Percentiles rank a stretch among this genome's conserved stretches.
phyloP scores from a whole-genome alignment of 345 rosid species.

The Erucastrum elatum region DNA sequence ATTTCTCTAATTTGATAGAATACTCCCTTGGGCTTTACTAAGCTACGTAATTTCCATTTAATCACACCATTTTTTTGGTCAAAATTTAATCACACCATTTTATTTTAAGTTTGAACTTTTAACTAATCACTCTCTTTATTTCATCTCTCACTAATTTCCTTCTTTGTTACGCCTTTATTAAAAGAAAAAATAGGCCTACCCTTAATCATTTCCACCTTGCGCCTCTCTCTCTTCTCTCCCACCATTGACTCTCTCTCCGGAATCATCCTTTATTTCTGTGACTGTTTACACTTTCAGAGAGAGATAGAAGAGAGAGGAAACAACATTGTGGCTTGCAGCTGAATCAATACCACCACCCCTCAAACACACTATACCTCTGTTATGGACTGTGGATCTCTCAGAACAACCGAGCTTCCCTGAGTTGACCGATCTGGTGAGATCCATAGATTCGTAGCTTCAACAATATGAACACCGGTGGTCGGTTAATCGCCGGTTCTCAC shows the following conservation, averaged over 20 bases:
- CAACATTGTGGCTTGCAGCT: too few species aligned
- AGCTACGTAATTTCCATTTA: background rate
- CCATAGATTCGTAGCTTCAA: slow-evolving; percentile 16
- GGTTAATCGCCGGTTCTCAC: slow-evolving; percentile 97
- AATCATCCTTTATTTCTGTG: slow-evolving; percentile 39
- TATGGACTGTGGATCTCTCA: slow-evolving; percentile 47
- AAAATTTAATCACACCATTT: slow-evolving; percentile 25
- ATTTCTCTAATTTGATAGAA: background rate
- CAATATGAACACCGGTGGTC: slow-evolving; percentile 85
- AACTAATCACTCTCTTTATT: slow-evolving; percentile 23
- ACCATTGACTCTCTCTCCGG: slow-evolving; percentile 23
- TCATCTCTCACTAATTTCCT: slow-evolving; percentile 26
- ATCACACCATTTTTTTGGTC: slow-evolving; percentile 32
- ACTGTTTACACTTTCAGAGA: slow-evolving; percentile 47
- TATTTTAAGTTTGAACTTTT: too few species aligned
- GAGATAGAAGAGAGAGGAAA: background rate
- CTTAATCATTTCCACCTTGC: too few species aligned
- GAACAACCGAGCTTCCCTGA: slow-evolving; percentile 15
- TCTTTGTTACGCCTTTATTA: slow-evolving; percentile 39
- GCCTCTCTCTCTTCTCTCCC: slow-evolving; percentile 23
- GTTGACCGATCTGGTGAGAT: slow-evolving; percentile 30
- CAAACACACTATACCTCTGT: background rate
- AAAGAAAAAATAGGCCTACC: too few species aligned
- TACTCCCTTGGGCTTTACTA: too few species aligned
- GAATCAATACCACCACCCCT: too few species aligned